These are phyloP conservation scores for Cladosporium sp. DNA, from an alignment of 2,329 filamentous ascomycete genomes.

Conservation along the genomic window DNA sequence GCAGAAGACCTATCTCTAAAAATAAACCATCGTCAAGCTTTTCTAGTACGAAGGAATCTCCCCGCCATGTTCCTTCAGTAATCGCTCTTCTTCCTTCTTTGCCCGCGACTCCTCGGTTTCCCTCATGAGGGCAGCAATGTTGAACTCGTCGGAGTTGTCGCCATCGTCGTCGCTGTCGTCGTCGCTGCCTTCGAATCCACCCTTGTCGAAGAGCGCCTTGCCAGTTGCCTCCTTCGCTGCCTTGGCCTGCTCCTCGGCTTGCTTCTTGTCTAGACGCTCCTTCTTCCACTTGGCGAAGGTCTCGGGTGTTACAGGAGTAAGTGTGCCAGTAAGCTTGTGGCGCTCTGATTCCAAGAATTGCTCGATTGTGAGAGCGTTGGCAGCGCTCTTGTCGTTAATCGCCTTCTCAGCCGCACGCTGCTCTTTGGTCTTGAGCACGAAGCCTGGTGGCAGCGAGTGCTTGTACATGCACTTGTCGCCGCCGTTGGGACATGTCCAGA, in stretches of 20 bases:
- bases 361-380: conserved; percentile 91
- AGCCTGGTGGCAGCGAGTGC: conserved; percentile 90
- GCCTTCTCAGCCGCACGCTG: conserved; percentile 95
- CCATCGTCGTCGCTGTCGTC: conserved; percentile 62
- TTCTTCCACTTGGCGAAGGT: conserved; percentile 97
- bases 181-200: conserved; percentile 73
- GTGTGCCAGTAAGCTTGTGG: conserved; percentile 84
- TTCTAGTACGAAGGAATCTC: conserved; percentile 4
- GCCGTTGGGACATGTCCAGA: conserved; percentile 96
- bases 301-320: conserved; percentile 92
- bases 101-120: conserved; percentile 77
- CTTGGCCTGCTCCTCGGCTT: conserved; percentile 83
- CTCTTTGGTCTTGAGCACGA: conserved; percentile 96
- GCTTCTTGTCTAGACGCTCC: conserved; percentile 90
- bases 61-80: conserved; percentile 27
- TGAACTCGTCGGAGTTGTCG: conserved; percentile 65
- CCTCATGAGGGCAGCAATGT: conserved; percentile 72
- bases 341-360: conserved; percentile 96
- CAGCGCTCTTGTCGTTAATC: conserved; percentile 87
- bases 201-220: conserved; percentile 91
- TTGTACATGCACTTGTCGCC: conserved; percentile 98
- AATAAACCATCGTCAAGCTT: neutral
- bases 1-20: neutral
- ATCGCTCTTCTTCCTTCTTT: conserved; percentile 71
- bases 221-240: conserved; percentile 94